Conservation (phyloP, 495 filamentous ascomycete species). For the Talaromyces proteolyticus region DNA sequence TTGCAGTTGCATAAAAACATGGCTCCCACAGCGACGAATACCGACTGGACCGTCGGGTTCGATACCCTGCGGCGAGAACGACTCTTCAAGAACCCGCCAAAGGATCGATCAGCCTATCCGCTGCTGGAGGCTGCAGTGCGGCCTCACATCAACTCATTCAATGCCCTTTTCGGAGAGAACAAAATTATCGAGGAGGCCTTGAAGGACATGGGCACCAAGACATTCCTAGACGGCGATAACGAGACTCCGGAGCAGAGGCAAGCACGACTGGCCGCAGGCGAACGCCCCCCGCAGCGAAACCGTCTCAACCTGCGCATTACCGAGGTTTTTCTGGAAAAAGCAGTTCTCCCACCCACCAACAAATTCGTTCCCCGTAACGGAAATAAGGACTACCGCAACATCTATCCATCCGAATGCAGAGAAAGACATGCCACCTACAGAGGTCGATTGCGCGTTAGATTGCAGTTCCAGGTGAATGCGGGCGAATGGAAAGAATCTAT, state of each 20-base stretch:
- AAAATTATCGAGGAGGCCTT: constrained; percentile 69
- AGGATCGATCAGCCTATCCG: constrained; percentile 82
- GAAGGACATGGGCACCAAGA: constrained; percentile 84
- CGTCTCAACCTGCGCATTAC: constrained; percentile 65
- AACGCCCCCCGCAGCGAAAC: constrained; percentile 55
- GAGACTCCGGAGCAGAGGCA: constrained; percentile 37
- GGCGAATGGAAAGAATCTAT: constrained; percentile 73
- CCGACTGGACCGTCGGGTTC: constrained; percentile 75
- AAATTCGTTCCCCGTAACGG: constrained; percentile 58
- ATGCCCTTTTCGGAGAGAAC: constrained; percentile 72
- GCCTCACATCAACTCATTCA: constrained; percentile 94
- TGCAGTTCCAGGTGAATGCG: constrained; percentile 82
- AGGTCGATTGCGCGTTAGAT: constrained; percentile 71
- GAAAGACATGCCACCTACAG: constrained; percentile 90
- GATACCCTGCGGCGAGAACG: constrained; percentile 76
- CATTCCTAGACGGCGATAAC: constrained; percentile 71
- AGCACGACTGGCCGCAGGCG: constrained; percentile 33
- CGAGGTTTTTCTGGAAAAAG: constrained; percentile 72
- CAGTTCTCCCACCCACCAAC: constrained; percentile 67
- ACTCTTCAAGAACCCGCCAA: constrained; percentile 82
- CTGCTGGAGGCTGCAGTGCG: constrained; percentile 73
- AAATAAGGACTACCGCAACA: constrained; percentile 55
- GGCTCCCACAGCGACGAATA: constrained; percentile 53
- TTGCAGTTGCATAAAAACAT: constrained; percentile 21
- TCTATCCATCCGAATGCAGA: constrained; percentile 88